phyloP scores from a whole-genome alignment of 2,329 filamentous ascomycete genomes.

The Claviceps humidiphila region DNA sequence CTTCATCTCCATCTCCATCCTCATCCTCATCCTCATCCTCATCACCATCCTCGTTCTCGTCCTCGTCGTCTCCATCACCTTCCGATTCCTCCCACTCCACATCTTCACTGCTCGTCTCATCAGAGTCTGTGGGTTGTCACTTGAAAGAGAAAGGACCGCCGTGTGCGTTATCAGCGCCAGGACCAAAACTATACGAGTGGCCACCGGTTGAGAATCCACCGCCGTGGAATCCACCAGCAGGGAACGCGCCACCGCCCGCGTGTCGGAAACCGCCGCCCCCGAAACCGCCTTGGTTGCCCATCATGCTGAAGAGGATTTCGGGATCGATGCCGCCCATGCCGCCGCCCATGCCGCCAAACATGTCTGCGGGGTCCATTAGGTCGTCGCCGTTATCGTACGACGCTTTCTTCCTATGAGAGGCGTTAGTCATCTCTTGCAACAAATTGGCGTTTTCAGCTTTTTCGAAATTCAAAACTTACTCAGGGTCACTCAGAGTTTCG shows the following conservation, averaged over 20 bases:
- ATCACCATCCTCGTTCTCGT: constrained; percentile 15
- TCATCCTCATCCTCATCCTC: constrained; percentile 11
- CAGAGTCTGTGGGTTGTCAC: constrained; percentile 33
- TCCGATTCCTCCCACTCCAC: constrained; percentile 15
- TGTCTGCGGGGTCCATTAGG: constrained; percentile 74
- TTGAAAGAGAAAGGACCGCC: constrained; percentile 30
- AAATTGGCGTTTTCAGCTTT: not conserved
- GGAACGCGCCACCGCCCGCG: constrained; percentile 41
- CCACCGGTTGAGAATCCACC: constrained; percentile 30
- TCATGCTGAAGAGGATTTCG: constrained; percentile 73
- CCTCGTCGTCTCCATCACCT: constrained; percentile 12
- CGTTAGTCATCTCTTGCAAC: not conserved
- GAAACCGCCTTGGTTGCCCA: constrained; percentile 51
- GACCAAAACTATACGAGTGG: constrained; percentile 42
- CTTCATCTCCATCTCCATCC: constrained; percentile 13
- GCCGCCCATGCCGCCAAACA: constrained; percentile 50
- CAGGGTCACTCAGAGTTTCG: constrained; percentile 83
- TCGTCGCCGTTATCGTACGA: constrained; percentile 90
- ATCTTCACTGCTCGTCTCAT: constrained; percentile 21
- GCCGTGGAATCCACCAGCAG: constrained; percentile 33
- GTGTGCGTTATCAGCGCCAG: constrained; percentile 21
- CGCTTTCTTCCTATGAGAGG: constrained; percentile 57
- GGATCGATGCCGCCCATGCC: constrained; percentile 57
- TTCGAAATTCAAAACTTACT: constrained; percentile 44
- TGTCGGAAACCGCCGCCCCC: constrained; percentile 38